Evolutionary conservation across 495 filamentous ascomycete species (phyloP).

Genomic region (Aspergillus taichungensis): DNA sequence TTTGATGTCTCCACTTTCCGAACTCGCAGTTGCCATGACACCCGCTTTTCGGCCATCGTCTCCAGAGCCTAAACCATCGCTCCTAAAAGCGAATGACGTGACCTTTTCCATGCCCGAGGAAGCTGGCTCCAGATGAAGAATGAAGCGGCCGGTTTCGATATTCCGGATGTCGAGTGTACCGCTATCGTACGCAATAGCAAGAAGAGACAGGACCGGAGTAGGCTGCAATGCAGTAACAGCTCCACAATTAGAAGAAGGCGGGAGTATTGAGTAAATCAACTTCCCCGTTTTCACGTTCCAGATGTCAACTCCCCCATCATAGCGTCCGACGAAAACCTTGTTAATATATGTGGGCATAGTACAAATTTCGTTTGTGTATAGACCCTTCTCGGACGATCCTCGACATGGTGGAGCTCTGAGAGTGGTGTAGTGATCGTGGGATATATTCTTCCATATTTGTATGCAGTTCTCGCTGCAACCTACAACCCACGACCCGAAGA

Average conservation of each 20-base stretch:
- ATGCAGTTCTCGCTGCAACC: conserved; percentile 66
- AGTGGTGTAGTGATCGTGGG: conserved; percentile 82
- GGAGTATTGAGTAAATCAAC: conserved; percentile 73
- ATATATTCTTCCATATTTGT: conserved; percentile 82
- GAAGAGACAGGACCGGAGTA: conserved; percentile 71
- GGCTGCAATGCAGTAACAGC: conserved; percentile 77
- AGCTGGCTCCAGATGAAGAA: conserved; percentile 57
- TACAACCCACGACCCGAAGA: conserved; percentile 89
- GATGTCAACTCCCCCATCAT: conserved; percentile 86
- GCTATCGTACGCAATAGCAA: conserved; percentile 76
- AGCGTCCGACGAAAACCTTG: conserved; percentile 82
- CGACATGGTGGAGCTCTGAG: conserved; percentile 42
- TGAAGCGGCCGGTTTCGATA: conserved; percentile 60
- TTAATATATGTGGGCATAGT: conserved; percentile 92
- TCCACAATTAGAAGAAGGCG: conserved; percentile 55
- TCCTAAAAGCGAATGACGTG: conserved; percentile 82
- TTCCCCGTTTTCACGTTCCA: conserved; percentile 94
- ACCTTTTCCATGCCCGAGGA: conserved; percentile 45
- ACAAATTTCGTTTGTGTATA: conserved; percentile 62
- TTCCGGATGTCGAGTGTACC: conserved; percentile 75
- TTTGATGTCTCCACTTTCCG: conserved; percentile 71
- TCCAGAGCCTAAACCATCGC: conserved; percentile 82
- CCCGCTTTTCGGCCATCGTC: conserved; percentile 72
- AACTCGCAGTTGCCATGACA: conserved; percentile 75
- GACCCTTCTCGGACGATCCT: conserved; percentile 37